Conservation (phyloP, 2,329 filamentous ascomycete genomes). For the Stagonosporopsis cucurbitacearum region DNA sequence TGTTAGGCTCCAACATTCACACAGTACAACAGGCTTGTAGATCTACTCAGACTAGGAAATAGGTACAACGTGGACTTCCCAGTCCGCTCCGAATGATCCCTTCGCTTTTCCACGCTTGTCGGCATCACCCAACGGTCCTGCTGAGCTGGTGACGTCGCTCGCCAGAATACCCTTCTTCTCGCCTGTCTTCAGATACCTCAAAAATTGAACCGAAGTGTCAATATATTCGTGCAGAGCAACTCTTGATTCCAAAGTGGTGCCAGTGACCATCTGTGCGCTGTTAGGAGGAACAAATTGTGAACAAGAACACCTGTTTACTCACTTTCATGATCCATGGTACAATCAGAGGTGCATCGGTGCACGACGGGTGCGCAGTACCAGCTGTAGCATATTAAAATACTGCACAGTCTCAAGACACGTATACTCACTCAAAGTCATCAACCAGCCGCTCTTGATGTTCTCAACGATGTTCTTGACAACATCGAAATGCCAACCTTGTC, state of each 20-base stretch:
- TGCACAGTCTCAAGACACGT: neutral
- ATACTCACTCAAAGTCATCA: constrained; percentile 50
- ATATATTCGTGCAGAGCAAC: constrained; percentile 68
- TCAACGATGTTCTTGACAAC: constrained; percentile 65
- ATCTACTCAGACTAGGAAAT: constrained; percentile 9
- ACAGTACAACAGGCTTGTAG: neutral
- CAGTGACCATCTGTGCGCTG: constrained; percentile 59
- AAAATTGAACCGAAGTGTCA: constrained; percentile 63
- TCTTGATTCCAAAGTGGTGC: constrained; percentile 63
- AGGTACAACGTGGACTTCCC: constrained; percentile 55
- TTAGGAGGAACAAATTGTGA: neutral
- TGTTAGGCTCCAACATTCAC: neutral
- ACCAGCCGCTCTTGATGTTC: constrained; percentile 56
- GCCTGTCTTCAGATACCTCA: constrained; percentile 54
- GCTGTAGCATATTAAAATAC: constrained; percentile 18
- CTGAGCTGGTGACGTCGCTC: constrained; percentile 55
- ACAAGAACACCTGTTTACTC: neutral
- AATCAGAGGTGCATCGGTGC: constrained; percentile 71
- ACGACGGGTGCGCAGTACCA: constrained; percentile 63
- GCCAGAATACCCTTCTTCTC: constrained; percentile 57
- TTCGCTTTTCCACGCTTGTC: constrained; percentile 34
- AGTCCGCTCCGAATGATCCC: constrained; percentile 44
- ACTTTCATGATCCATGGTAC: constrained; percentile 64
- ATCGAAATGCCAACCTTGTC: constrained; percentile 66
- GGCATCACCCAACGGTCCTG: constrained; percentile 41